Conservation (phyloP, 345 rosid genomes). For the Brassica nigra region DNA sequence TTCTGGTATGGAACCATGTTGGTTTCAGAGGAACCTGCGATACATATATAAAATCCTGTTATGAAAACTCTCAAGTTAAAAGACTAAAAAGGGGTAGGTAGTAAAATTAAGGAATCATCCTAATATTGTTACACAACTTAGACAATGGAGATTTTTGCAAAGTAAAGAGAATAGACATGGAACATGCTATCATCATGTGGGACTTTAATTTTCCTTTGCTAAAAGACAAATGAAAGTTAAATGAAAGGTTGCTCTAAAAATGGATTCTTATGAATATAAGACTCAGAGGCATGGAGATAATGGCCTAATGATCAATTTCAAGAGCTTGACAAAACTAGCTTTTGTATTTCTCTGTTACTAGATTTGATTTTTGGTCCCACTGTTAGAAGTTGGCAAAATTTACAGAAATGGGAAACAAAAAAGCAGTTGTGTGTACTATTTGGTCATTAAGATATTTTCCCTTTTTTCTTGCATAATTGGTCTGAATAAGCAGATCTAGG, state of each 20-base stretch:
- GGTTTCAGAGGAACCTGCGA: slow-evolving; percentile 36
- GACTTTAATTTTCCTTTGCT: slow-evolving; percentile 22
- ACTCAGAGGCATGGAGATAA: slow-evolving; percentile 31
- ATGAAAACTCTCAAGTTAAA: background rate
- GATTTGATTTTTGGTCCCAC: slow-evolving; percentile 48
- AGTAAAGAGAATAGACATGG: slow-evolving; percentile 31
- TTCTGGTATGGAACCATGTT: slow-evolving; percentile 19
- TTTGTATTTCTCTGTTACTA: slow-evolving; percentile 35
- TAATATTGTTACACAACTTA: slow-evolving; percentile 6
- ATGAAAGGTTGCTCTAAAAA: slow-evolving; percentile 28
- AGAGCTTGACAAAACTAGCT: slow-evolving; percentile 40
- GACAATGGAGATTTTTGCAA: background rate
- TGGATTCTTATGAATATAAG: slow-evolving; percentile 18
- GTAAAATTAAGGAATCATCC: background rate
- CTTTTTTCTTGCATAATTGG: slow-evolving; percentile 1
- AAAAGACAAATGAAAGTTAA: slow-evolving; percentile 25
- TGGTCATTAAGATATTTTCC: background rate
- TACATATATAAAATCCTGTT: background rate
- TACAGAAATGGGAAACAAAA: slow-evolving; percentile 26
- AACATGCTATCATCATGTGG: slow-evolving; percentile 37
- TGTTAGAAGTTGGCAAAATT: slow-evolving; percentile 19
- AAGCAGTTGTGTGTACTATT: slow-evolving; percentile 4
- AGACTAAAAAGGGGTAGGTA: background rate
- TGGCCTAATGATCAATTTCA: slow-evolving; percentile 36
- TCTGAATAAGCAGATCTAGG: slow-evolving; percentile 6